A percentile compares a stretch with the other conserved stretches of the same genome.
Evolutionary conservation across 306 rosid species (phyloP).

Genomic region (Morella rubra): DNA sequence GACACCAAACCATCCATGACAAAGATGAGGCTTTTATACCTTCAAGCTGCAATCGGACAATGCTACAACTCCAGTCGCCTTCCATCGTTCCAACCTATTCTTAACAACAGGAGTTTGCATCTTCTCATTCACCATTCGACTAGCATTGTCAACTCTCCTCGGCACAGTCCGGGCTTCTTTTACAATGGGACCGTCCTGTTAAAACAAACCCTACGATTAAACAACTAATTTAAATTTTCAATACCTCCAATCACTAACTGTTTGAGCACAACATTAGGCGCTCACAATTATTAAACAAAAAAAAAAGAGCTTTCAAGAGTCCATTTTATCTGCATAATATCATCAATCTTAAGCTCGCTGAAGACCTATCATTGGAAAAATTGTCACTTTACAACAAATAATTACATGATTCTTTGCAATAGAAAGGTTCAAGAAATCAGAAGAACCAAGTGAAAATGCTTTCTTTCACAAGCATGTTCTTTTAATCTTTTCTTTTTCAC

Average conservation of each 20-base stretch:
- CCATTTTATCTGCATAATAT: background rate
- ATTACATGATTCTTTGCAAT: too few relatives aligned
- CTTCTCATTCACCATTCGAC: slow-evolving; percentile 33
- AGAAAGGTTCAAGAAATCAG: too few relatives aligned
- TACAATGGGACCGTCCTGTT: slow-evolving; percentile 69
- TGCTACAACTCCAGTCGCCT: slow-evolving; percentile 71
- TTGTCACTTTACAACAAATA: background rate
- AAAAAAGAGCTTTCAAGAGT: background rate
- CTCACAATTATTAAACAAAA: background rate
- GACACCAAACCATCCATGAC: background rate
- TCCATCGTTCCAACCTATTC: slow-evolving; percentile 61
- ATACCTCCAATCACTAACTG: slow-evolving; percentile 3
- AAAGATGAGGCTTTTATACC: slow-evolving; percentile 38
- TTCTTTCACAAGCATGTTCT: too few relatives aligned
- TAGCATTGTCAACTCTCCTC: slow-evolving; percentile 41
- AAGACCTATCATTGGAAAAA: background rate
- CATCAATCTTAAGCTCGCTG: background rate
- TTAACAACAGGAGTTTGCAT: slow-evolving; percentile 36
- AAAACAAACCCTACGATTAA: slow-evolving; percentile 10
- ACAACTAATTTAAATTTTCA: slow-evolving; percentile 6
- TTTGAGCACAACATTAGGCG: background rate
- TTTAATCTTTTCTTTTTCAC: background rate
- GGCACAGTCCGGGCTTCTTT: slow-evolving; percentile 60
- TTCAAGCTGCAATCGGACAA: slow-evolving; percentile 78
- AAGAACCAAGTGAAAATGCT: too few relatives aligned